Base-by-base conservation (phyloP, 75 land plant species). In the Gnetum montanum region DNA sequence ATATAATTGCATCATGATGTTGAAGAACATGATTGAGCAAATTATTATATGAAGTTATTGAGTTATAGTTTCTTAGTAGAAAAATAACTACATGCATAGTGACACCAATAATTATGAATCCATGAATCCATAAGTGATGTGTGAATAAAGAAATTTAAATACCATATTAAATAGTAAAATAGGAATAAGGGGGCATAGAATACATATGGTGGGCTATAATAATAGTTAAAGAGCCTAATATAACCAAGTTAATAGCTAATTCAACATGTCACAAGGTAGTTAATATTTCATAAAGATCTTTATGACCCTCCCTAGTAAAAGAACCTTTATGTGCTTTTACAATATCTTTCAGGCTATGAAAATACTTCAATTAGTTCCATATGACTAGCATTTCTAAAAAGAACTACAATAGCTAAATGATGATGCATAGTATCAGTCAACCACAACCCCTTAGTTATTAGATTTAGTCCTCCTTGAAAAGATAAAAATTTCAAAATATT, bases 221-320 rank as follows among this genome's bases (percentile, higher is more conserved):
- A 60, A 60, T 24, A 24, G 34, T 20, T 60, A 60, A 46, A 46
- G 35, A 47, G 2, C 62, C 51, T 46, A 60, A 38, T 3, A 60
- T 45, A 15, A 36, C 34, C n/a, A 33, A 22, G 25, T 47, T 60
- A 23, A 57, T 16, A 44, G 12, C 28, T 31, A 60, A 47, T 60
- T 60, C 34, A 38, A 35, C 50, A 31, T 60, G 0, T 22, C 62
- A 60, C 33, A 23, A 60, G 35, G 34, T 46, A 19, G 62, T 60
- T 38, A 45, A 13, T 20, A 60, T 47, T n/a, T 57, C 13, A 3
- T 57, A 57, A 46, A 60, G 33, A 13, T 35, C 34, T 31, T 46
- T 60, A 46, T 60, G 43, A 13, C 52, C 34, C 2, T 46, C 34
- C 18, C 51, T 3, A 27, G 30, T 57, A 57, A 57, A 57, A 4